phyloP scores from a whole-genome alignment of 352 stramenopile species.

The Phytopythium kandeliae region DNA sequence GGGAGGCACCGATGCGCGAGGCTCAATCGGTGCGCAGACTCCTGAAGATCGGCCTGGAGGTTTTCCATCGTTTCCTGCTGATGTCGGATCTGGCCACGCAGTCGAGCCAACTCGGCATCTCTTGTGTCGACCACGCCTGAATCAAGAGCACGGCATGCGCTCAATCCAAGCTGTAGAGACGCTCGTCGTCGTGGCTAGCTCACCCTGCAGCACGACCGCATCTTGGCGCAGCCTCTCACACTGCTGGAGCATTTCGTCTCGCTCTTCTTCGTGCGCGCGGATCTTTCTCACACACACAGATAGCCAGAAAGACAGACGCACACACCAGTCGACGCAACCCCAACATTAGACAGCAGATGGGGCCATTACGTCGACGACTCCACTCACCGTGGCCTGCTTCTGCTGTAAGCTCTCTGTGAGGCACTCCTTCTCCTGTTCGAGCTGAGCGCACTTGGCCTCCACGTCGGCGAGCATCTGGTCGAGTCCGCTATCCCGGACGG shows the following conservation, averaged over 20 bases:
- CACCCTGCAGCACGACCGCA: constrained; percentile 27
- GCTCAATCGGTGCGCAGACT: constrained; percentile 1
- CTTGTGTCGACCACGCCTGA: constrained; percentile 34
- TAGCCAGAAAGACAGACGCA: too few relatives aligned
- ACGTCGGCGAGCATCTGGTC: constrained; percentile 67
- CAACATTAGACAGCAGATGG: too few relatives aligned
- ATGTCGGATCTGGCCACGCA: constrained; percentile 46
- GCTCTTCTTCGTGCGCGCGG: constrained; percentile 13
- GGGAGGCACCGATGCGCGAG: not conserved
- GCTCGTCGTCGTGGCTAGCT: too few relatives aligned
- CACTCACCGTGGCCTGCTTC: constrained; percentile 29
- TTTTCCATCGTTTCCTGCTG: constrained; percentile 61
- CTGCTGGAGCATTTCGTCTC: constrained; percentile 10
- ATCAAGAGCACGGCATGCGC: not conserved
- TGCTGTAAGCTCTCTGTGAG: constrained; percentile 29
- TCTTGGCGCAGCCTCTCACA: constrained; percentile 17
- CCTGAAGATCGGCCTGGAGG: constrained; percentile 36
- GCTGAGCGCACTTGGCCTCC: constrained; percentile 34
- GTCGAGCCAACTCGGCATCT: constrained; percentile 31
- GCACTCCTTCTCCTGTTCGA: constrained; percentile 45
- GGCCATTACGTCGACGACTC: too few relatives aligned
- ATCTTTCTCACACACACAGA: constrained; percentile 5
- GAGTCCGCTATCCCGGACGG: constrained; percentile 51
- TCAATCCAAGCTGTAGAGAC: too few relatives aligned
- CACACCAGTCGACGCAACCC: too few relatives aligned